These are phyloP conservation scores for Dipteronia sinensis DNA, from an alignment of 345 rosid genomes.

Conservation along the genomic window DNA sequence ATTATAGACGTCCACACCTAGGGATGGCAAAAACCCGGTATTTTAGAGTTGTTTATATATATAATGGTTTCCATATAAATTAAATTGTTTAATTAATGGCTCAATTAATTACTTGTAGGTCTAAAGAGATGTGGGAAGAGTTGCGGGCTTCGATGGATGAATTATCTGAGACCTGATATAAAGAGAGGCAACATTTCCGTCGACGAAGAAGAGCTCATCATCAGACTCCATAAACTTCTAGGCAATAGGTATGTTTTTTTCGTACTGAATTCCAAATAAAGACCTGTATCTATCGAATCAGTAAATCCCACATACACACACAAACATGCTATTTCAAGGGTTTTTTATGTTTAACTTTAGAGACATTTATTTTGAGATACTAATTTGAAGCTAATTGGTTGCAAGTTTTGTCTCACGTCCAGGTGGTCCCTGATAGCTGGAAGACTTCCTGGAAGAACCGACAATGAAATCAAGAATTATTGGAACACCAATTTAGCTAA, in stretches of 20 bases:
- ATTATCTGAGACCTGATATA: constrained; percentile 35
- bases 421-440: constrained; percentile 56
- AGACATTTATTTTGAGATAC: neutral
- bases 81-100: no score
- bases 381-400: no score
- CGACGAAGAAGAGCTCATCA: constrained; percentile 42
- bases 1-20: no score
- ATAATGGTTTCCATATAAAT: no score
- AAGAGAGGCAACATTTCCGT: constrained; percentile 36
- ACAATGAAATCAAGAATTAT: constrained; percentile 47
- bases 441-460: constrained; percentile 46
- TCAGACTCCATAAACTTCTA: constrained; percentile 41
- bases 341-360: no score
- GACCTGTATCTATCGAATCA: no score
- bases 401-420: neutral
- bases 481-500: constrained; percentile 45
- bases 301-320: no score
- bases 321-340: no score
- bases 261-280: no score
- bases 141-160: constrained; percentile 40
- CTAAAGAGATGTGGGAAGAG: constrained; percentile 42
- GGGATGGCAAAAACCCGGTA: no score
- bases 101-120: constrained; percentile 15
- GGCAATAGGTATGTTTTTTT: constrained; percentile 33
- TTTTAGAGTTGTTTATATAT: no score